Evolutionary conservation across 768 basidiomycete species (phyloP).

Genomic region (Boletus reticuloceps): DNA sequence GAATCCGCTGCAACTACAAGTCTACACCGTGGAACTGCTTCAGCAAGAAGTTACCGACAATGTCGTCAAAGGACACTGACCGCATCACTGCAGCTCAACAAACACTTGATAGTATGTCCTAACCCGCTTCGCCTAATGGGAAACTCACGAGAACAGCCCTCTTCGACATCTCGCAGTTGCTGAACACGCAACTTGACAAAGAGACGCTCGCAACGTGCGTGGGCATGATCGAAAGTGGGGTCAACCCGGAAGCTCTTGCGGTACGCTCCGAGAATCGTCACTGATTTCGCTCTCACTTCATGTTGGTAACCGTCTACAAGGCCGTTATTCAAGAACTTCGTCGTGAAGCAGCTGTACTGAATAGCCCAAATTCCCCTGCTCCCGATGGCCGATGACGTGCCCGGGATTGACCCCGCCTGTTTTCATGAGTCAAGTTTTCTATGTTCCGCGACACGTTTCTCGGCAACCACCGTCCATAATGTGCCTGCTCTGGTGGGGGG

Average conservation of each 20-base stretch:
- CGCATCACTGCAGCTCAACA: constrained; percentile 63
- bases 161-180: constrained; percentile 81
- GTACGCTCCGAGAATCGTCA: constrained; percentile 43
- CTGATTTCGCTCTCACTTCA: not conserved
- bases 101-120: constrained; percentile 63
- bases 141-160: constrained; percentile 51
- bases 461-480: not conserved
- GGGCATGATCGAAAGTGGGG: constrained; percentile 88
- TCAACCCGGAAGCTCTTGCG: constrained; percentile 89
- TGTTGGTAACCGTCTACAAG: constrained; percentile 35
- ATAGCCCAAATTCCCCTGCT: constrained; percentile 18
- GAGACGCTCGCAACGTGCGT: constrained; percentile 92
- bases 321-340: constrained; percentile 84
- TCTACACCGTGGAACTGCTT: too few relatives aligned
- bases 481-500: constrained; percentile 13
- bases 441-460: not conserved
- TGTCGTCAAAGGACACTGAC: constrained; percentile 53
- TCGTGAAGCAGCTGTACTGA: constrained; percentile 55
- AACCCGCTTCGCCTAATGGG: not conserved
- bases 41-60: not conserved
- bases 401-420: not conserved
- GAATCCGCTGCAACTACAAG: too few relatives aligned
- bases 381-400: constrained; percentile 24
- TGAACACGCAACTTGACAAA: constrained; percentile 86
- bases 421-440: not conserved